phyloP scores from a whole-genome alignment of 305 asterid species.

The Solanum aculeatissimum region DNA sequence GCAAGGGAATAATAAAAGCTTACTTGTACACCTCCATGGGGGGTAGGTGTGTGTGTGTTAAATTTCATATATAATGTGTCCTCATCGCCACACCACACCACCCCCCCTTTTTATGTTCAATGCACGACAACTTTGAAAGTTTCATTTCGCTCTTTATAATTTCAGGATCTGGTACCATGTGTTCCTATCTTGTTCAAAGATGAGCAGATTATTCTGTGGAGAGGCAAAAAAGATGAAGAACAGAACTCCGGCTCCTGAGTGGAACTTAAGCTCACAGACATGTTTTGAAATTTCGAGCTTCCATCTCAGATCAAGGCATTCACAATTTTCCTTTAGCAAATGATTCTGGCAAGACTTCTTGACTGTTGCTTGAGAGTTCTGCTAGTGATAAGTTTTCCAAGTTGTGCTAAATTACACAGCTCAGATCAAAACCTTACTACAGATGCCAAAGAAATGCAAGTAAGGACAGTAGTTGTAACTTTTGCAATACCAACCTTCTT shows the following conservation, averaged over 20 bases:
- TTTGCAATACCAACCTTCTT: neutral
- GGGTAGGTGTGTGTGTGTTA: neutral
- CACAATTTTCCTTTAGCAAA: conserved; percentile 3
- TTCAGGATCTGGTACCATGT: conserved; percentile 87
- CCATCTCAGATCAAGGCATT: neutral
- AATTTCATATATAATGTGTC: neutral
- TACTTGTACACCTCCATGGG: neutral
- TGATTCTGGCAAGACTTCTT: neutral
- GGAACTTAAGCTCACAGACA: neutral
- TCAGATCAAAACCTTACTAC: neutral
- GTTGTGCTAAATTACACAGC: neutral
- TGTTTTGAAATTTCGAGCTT: neutral
- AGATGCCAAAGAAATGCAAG: neutral
- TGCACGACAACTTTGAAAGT: neutral
- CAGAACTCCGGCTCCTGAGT: conserved; percentile 6
- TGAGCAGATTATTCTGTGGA: conserved; percentile 78
- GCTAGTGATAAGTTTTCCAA: neutral
- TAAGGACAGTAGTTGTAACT: neutral
- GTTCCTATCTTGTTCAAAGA: conserved; percentile 75
- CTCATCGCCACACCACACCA: neutral
- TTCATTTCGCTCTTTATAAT: neutral
- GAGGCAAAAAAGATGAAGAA: conserved; percentile 27
- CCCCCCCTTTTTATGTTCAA: neutral
- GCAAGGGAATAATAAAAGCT: neutral
- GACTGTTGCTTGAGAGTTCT: neutral